Base-by-base conservation (phyloP, 805 yeast species). In the Candida jianshihensis region DNA sequence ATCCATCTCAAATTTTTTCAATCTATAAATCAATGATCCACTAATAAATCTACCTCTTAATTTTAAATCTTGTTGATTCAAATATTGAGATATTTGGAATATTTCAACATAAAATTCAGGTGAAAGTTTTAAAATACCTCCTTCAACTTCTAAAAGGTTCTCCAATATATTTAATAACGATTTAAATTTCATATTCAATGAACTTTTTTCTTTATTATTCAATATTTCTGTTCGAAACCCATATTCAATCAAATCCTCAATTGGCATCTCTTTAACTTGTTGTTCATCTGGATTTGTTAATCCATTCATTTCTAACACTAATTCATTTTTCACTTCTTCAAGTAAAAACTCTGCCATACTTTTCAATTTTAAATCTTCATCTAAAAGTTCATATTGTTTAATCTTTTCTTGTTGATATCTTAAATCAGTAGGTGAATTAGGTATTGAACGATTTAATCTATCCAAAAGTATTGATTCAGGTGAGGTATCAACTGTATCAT, bases 1-100 rank as follows among this genome's bases (percentile, higher is more conserved):
- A 49, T 74, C 79, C 41, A 71, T 60, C 34, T 71, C 57, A 20
- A 66, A 60, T n/a, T 60, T 66, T 4, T 62, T 59, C 4, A 60
- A 40, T 1, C 56, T 38, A 39, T 73, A 73, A 18, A 74, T 48
- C 41, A 73, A 41, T 25, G 60, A 60, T 4, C 75, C 78, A 3
- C 71, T 30, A 44, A 17, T 59, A 39, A 38, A 56, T 59, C 34
- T 67, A 44, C 28, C 70, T 64, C 43, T 55, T 41, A 26, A 49
- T 50, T 43, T 68, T 47, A 36, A 44, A 21, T 10, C 35, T 15
- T 50, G 48, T n/a, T 56, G 56, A 6, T 60, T 53, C 2, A 70
- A 36, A 31, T 60, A 56, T 26, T 70, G 64, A 1, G 73, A 56
- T 5, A 67, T 33, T 28, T 65, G 66, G 43, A 69, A 73, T 2